Evolutionary conservation across 2,329 filamentous ascomycete genomes (phyloP), one percentile per base, ranked within the genome.

Genomic region (Biscogniauxia marginata): DNA sequence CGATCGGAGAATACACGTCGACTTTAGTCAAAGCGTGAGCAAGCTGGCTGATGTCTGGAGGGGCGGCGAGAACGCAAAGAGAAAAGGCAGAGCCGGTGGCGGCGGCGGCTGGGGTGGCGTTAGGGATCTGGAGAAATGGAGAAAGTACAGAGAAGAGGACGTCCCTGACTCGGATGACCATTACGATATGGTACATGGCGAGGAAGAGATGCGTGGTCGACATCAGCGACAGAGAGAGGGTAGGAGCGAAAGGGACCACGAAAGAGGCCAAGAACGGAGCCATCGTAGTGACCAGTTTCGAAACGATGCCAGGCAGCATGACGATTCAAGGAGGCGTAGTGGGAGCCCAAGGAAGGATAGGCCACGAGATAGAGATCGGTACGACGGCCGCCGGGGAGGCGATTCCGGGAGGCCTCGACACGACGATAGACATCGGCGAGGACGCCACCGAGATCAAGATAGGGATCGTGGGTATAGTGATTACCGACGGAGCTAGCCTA

Each of bases 1-100:
- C 68, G 95, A 99, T 67, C 90, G 96, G 63, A 88, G 95, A 45
- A 99, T 99, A 61, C 95, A 99, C 70, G 95, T 99, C 54, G 95
- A 99, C 75, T 99, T 99, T 74, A 97, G 93, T 9, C 95, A 99
- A 76, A 96, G 91, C 70, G 95, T 93, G 59, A 84, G 87, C 60
- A 93, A 91, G 70, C 77, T 99, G 7, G 95, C 91, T 47, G 91
- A 96, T 60, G 87, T 87, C 16, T 99, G 95, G 95, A 84, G 95
- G 60, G 88, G 85, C 58, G 87, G 88, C 45, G 91, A 93, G 19
- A 96, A 96, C 68, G 84, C 82, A 44, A 97, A 96, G 76, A 84
- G 93, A 48, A 76, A 78, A 73, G 66, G 65, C 19, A 71, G 68
- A 21, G 24, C 44, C 2, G 72, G 77, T 2, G 74, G 74, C 18